Conservation (phyloP, 163 green algal genomes). For the Scenedesmus sp. region DNA sequence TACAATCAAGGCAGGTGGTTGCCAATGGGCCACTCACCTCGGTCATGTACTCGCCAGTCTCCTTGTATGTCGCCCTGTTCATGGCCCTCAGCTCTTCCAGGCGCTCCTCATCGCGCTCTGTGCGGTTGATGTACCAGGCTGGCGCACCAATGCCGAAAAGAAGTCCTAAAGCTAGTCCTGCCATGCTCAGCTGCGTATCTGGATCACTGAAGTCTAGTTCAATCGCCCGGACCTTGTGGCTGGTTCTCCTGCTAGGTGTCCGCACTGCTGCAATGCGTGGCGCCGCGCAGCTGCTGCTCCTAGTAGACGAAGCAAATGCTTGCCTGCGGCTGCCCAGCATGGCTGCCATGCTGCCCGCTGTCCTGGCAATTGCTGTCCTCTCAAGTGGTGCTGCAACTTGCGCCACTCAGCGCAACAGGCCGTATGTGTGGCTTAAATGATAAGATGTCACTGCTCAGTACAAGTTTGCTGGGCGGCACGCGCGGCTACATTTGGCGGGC, state of each 20-base stretch:
- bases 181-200: constrained; percentile 56
- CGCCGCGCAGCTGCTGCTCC: neutral
- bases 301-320: neutral
- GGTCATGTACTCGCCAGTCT: constrained; percentile 81
- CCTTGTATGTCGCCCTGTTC: constrained; percentile 72
- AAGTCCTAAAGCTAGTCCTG: constrained; percentile 44
- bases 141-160: constrained; percentile 66
- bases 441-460: neutral
- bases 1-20: neutral
- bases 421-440: neutral
- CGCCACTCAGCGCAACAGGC: neutral
- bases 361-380: neutral
- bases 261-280: neutral
- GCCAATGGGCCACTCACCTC: constrained; percentile 61
- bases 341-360: constrained; percentile 31
- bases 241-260: constrained; percentile 13
- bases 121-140: constrained; percentile 75
- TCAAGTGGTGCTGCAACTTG: neutral
- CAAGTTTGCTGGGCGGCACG: neutral
- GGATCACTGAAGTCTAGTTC: constrained; percentile 72
- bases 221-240: constrained; percentile 58
- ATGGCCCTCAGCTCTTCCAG: constrained; percentile 77
- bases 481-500: neutral
- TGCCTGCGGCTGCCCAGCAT: constrained; percentile 1
- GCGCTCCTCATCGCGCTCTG: constrained; percentile 77